Base-by-base conservation (phyloP, 2,329 filamentous ascomycete genomes). In the Neopestalotiopsis sp. region DNA sequence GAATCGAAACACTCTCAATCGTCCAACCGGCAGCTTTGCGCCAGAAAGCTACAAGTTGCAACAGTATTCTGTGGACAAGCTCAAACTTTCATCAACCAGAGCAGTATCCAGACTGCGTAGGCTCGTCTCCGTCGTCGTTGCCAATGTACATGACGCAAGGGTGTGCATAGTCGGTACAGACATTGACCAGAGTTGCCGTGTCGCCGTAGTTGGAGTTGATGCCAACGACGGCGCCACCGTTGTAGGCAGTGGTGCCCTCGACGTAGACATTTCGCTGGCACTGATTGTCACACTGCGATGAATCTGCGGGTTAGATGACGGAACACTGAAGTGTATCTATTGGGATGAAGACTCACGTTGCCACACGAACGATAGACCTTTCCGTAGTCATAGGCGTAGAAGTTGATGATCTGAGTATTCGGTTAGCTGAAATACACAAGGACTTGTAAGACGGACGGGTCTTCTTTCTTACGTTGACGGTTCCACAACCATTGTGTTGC, bases 291-390 rank as follows among this genome's bases (percentile, higher is more conserved):
- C 74, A 59, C 28, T 59, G 30, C 14, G 12, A 5, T 30, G 4
- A n/a, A 2, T 30, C 7, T 1, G 24, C 24, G 3, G 24, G 24
- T 38, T 38, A 7, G 34, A 2, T 4, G 34, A 38, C 10, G 34
- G 34, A 38, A 28, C 3, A 28, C 24, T 24, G 24, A 28, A 28
- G 24, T 28, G 24, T 28, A 28, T 28, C 3, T 1, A 28, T 2
- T 28, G 24, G 24, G 24, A 12, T 49, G 34, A 49, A 62, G 4
- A 71, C 70, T n/a, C 61, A 72, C 71, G 79, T 86, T 86, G 66
- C 84, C 84, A 72, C 84, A 86, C 9, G 83, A 84, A 32, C 84
- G 81, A 74, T 84, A 84, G 45, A 86, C 74, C 74, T 86, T 86
- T 68, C 84, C 83, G 70, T 85, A 85, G 75, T 84, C 79, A 40